Base-by-base conservation (phyloP, 805 yeast species). In the Spathaspora girioi region DNA sequence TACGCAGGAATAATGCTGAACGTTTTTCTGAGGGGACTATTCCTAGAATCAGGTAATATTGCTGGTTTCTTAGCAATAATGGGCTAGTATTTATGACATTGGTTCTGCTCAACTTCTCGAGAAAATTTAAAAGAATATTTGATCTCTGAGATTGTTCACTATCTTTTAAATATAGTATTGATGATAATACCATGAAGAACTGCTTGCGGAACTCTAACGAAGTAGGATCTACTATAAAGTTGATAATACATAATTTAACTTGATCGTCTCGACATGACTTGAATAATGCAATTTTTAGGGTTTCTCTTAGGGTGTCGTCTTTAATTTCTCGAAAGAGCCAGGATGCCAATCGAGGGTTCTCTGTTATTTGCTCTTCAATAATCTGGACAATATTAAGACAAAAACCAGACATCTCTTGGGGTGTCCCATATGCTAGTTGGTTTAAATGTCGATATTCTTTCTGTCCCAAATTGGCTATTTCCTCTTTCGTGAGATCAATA, bases 301-400 rank as follows among this genome's bases (percentile, higher is more conserved):
- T 27, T 4, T 41, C 52, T 31, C 55, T 56, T 46, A 68, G 52
- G 17, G 50, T 45, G 0, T 53, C 49, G 31, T 66, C 66, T n/a
- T 46, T 47, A 6, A 68, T 59, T 40, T 61, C 54, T 14, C 47
- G 50, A 14, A 67, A 43, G 31, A 64, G 52, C 2, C 56, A 53
- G 15, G 64, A 61, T 3, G 64, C 65, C 9, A 55, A 46, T 10
- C 51, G 48, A 3, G 75, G 64, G 45, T 67, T 63, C 12, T 51
- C 50, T 3, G 71, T 51, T 32, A 73, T 59, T 27, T 55, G 56
- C n/a, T 67, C 67, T 31, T 68, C 60, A 11, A 69, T 53, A 7
- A 73, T 62, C 26, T 64, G 59, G 7, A 68, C 61, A 12, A 74
- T 49, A 43, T 64, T 62, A 38, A 56, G 51, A 50, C 73, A 69